phyloP scores from a whole-genome alignment of 2,329 filamentous ascomycete genomes.

The Aureobasidium sp. region DNA sequence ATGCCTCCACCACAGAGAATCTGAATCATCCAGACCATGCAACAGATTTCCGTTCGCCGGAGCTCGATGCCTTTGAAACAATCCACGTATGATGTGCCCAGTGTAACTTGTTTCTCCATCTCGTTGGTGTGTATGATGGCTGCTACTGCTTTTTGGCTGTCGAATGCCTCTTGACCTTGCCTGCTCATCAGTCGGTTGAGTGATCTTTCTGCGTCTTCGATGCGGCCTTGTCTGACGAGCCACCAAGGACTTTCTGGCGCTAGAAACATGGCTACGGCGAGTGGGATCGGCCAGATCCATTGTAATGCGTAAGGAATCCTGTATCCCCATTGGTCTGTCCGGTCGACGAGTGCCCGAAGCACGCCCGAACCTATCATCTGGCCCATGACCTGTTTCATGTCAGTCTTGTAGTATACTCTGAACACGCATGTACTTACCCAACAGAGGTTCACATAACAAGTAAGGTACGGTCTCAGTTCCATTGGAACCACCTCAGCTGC shows the following conservation, averaged over 20 bases:
- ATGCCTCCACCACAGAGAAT: slow-evolving; percentile 25
- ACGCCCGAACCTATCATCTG: slow-evolving; percentile 43
- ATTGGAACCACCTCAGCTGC: slow-evolving; percentile 57
- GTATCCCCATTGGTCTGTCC: slow-evolving; percentile 27
- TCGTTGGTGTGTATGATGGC: slow-evolving; percentile 38
- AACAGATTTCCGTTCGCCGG: slow-evolving; percentile 35
- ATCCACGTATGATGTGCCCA: slow-evolving; percentile 40
- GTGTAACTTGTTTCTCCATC: slow-evolving; percentile 43
- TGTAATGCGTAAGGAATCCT: slow-evolving; percentile 36
- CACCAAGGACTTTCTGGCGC: slow-evolving; percentile 31
- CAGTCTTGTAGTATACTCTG: background rate
- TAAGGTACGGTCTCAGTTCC: slow-evolving; percentile 48
- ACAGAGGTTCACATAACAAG: slow-evolving; percentile 52
- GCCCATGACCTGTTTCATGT: slow-evolving; percentile 33
- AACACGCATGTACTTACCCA: slow-evolving; percentile 36
- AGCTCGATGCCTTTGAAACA: slow-evolving; percentile 46
- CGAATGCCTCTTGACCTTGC: slow-evolving; percentile 19
- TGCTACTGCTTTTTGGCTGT: slow-evolving; percentile 24
- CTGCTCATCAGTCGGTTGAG: slow-evolving; percentile 23
- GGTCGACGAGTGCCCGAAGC: slow-evolving; percentile 21
- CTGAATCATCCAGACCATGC: slow-evolving; percentile 29
- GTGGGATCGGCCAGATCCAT: slow-evolving; percentile 30
- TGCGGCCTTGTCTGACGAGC: slow-evolving; percentile 29
- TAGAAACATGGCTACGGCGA: slow-evolving; percentile 22
- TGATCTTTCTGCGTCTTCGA: slow-evolving; percentile 27